Base-by-base conservation (phyloP, 352 stramenopile species). In the Detonula confervacea region DNA sequence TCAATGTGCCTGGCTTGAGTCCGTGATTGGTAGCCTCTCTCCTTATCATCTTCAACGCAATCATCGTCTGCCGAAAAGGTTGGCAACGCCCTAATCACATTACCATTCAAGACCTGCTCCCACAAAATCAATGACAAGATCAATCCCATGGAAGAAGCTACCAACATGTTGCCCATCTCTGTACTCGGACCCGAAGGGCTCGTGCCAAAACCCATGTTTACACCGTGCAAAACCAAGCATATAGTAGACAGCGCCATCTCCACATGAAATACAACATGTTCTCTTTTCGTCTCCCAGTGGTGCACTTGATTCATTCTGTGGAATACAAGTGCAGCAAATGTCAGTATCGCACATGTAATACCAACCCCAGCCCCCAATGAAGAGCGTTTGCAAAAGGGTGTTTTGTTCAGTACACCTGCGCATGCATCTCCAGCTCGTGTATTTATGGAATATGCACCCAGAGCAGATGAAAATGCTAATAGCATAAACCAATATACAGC, bases 401-500 rank as follows among this genome's bases (percentile, higher is more conserved):
- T 77, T 35, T 18, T 24, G 0, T 44, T 72, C 8, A 82, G 66
- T 22, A 35, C 47, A 35, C 55, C 24, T n/a, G 49, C 55, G 22
- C 67, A 83, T 24, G 12, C 22, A 33, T 60, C 42, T 20, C 67
- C 66, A n/a, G 11, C 30, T 20, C 37, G 22, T 35, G 61, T 16
- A 16, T 61, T 30, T 37, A 79, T 72, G 51, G 59, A 71, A 54
- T 72, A 79, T 61, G 54, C 75, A 14, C 61, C 63, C 59, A 83
- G 62, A 37, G 54, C 46, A 30, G 62, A 73, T 66, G 63, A 73
- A 59, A 75, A 75, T 6, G 65, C 44, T 54, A 83, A 20, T 9
- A 61, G 44, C 56, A 83, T 71, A 20, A 79, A 79, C 75, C 75
- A 83, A 52, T 60, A 68, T 44, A 30, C 63, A 39, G 42, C 9